Conservation (phyloP, 768 basidiomycete species). For the Mrakia hoshinonis region DNA sequence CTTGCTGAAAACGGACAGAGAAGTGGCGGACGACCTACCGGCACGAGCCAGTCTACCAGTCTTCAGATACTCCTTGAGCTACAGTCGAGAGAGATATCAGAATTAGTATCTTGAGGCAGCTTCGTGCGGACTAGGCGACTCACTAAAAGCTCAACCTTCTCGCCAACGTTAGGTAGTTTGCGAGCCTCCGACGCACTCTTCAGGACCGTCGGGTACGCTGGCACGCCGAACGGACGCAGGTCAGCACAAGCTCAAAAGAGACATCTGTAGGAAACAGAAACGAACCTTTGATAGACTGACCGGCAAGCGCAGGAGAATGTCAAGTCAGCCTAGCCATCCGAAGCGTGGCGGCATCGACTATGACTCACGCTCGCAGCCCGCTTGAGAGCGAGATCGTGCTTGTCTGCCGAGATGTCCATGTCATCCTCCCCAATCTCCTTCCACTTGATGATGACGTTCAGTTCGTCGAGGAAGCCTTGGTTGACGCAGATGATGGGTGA, state of each 20-base stretch:
- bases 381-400: constrained; percentile 28
- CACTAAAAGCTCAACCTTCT: constrained; percentile 43
- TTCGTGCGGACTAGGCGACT: no score
- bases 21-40: no score
- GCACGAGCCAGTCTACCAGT: no score
- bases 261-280: no score
- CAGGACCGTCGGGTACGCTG: constrained; percentile 41
- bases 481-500: constrained; percentile 64
- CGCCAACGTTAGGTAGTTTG: constrained; percentile 42
- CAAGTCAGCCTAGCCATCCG: not conserved
- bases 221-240: constrained; percentile 2
- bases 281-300: not conserved
- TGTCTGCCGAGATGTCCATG: constrained; percentile 15
- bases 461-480: constrained; percentile 53
- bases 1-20: constrained; percentile 39
- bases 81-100: no score
- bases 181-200: constrained; percentile 30
- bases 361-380: constrained; percentile 39
- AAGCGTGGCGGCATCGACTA: not conserved
- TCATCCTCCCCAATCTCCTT: constrained; percentile 12
- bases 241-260: no score
- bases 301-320: not conserved
- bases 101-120: not conserved
- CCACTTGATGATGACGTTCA: constrained; percentile 48
- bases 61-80: no score